These are phyloP conservation scores for Candida ascalaphidarum DNA, from an alignment of 805 yeast genomes.

Conservation along the genomic window DNA sequence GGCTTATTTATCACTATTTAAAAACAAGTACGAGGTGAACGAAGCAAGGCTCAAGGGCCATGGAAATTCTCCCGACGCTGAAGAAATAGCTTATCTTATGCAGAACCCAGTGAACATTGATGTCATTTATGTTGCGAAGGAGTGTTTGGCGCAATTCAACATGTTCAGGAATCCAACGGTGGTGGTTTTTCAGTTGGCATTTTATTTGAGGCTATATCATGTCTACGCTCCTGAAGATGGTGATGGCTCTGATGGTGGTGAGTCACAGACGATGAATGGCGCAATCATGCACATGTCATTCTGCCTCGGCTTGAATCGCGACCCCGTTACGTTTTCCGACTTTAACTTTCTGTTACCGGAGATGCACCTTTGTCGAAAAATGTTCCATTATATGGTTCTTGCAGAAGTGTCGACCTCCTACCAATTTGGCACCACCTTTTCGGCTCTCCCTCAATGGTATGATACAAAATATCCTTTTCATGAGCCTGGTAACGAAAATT, in stretches of 20 bases:
- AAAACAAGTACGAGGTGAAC: constrained; percentile 7
- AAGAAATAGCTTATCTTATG: constrained; percentile 15
- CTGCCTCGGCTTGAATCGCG: constrained; percentile 60
- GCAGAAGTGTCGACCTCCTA: constrained; percentile 6
- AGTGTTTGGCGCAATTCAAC: constrained; percentile 36
- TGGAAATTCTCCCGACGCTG: constrained; percentile 12
- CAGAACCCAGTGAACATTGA: constrained; percentile 23
- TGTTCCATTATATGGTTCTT: constrained; percentile 13
- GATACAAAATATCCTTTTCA: constrained; percentile 7
- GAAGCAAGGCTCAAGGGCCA: constrained; percentile 15
- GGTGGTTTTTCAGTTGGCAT: constrained; percentile 22
- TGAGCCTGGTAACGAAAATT: constrained; percentile 9
- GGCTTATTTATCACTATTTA: constrained; percentile 42
- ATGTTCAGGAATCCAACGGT: constrained; percentile 28
- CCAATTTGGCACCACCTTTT: constrained; percentile 7
- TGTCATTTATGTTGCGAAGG: constrained; percentile 20
- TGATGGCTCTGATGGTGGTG: constrained; percentile 33
- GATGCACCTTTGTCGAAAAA: constrained; percentile 13
- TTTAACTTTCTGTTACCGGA: constrained; percentile 3
- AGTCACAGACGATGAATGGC: constrained; percentile 18
- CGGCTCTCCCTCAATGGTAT: constrained; percentile 2
- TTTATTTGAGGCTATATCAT: constrained; percentile 21
- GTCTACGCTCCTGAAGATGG: constrained; percentile 33
- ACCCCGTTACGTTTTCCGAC: constrained; percentile 41
- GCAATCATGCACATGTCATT: constrained; percentile 53